phyloP scores from a whole-genome alignment of 768 basidiomycete species.

The Stropharia rugosoannulata region DNA sequence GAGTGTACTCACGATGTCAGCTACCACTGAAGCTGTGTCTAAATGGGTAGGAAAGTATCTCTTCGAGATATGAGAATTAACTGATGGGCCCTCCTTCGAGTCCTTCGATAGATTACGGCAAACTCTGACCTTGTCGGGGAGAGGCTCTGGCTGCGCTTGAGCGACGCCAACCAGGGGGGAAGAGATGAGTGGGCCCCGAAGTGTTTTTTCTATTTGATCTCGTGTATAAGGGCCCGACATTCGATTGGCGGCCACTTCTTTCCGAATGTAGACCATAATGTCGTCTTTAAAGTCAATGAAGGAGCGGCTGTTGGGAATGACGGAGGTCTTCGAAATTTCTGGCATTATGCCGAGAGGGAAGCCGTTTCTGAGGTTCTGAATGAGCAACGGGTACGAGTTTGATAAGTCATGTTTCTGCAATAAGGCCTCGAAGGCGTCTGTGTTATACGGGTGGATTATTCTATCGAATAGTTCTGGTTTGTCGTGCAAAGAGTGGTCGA shows the following conservation, averaged over 20 bases:
- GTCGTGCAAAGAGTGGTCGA: not conserved
- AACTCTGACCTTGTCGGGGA: not conserved
- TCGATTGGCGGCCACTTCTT: not conserved
- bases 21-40: not conserved
- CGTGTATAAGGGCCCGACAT: too few species aligned
- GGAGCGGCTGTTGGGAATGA: not conserved
- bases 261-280: not conserved
- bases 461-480: constrained; percentile 13
- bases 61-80: not conserved
- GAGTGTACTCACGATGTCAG: constrained; percentile 2
- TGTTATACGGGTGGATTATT: constrained; percentile 30
- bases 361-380: constrained; percentile 25
- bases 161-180: not conserved
- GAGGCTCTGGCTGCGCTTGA: not conserved
- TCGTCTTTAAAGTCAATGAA: not conserved
- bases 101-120: not conserved
- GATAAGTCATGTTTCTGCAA: constrained; percentile 19
- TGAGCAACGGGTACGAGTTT: constrained; percentile 25
- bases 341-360: constrained; percentile 35
- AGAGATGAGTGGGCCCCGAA: not conserved
- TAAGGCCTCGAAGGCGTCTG: constrained; percentile 22
- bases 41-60: not conserved
- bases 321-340: not conserved
- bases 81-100: not conserved
- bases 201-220: not conserved